Conservation (phyloP, 2,329 filamentous ascomycete genomes). For the Didymella pomorum region DNA sequence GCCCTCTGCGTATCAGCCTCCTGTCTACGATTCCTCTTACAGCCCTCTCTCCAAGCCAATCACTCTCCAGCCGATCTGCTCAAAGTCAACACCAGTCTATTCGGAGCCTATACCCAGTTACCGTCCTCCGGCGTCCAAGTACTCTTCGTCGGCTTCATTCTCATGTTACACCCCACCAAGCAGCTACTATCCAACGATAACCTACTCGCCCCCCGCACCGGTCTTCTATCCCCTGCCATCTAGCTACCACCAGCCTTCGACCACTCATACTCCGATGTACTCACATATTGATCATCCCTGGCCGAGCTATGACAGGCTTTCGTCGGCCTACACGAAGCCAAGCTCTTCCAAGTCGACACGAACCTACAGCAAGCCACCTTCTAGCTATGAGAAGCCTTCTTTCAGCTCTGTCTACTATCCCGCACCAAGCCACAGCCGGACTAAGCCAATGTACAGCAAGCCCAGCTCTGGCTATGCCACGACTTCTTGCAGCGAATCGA, state of each 20-base stretch:
- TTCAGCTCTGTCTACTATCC: neutral
- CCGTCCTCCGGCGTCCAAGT: neutral
- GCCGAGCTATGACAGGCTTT: slow-evolving; percentile 3
- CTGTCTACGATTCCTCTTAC: neutral
- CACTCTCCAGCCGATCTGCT: neutral
- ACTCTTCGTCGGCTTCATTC: neutral
- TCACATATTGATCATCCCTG: slow-evolving; percentile 2
- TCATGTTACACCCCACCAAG: neutral
- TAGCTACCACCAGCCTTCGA: neutral
- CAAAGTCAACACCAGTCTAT: neutral
- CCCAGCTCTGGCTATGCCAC: neutral
- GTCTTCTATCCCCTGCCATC: neutral
- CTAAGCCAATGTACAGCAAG: neutral
- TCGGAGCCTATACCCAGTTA: neutral
- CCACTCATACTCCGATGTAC: neutral
- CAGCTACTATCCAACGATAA: neutral
- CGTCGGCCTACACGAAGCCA: neutral
- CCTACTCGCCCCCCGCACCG: neutral
- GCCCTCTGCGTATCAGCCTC: neutral
- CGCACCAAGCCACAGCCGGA: neutral
- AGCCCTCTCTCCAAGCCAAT: neutral
- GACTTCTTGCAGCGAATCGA: neutral
- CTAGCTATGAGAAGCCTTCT: neutral
- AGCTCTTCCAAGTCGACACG: neutral
- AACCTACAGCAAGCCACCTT: neutral